Percentiles rank a stretch among this genome's conserved stretches.
phyloP scores from a whole-genome alignment of 2,329 filamentous ascomycete species.

The Aspergillus fructus region DNA sequence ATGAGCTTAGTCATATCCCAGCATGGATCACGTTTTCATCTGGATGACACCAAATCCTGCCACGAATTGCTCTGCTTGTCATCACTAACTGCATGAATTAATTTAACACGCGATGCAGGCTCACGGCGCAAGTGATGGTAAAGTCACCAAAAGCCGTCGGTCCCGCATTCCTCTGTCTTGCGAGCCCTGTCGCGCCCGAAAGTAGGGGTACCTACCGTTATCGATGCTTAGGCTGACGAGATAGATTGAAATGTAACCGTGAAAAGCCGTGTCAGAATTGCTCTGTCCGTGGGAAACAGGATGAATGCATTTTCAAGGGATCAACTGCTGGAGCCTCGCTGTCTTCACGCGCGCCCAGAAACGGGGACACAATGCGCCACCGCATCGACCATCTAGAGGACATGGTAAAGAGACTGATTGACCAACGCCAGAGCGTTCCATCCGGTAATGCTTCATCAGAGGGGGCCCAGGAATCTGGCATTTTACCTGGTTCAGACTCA shows the following conservation, averaged over 20 bases:
- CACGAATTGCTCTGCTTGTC: too few species aligned
- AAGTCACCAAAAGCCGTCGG: neutral
- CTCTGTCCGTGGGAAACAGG: neutral
- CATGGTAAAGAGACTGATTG: constrained; percentile 9
- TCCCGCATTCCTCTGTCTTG: constrained; percentile 11
- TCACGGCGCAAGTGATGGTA: neutral
- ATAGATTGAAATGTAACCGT: constrained; percentile 13
- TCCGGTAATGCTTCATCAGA: neutral
- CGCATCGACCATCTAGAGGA: constrained; percentile 11
- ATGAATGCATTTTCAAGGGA: neutral
- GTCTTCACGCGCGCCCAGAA: neutral
- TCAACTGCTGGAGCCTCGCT: neutral
- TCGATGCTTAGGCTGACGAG: neutral
- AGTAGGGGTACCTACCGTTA: neutral
- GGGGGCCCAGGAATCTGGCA: neutral
- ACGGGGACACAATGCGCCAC: constrained; percentile 1
- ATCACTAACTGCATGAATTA: too few species aligned
- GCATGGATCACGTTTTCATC: too few species aligned
- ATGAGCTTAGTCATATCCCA: too few species aligned
- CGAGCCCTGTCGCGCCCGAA: constrained; percentile 10
- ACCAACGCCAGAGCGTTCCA: neutral
- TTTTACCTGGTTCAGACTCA: neutral
- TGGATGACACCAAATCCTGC: too few species aligned
- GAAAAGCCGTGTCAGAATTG: constrained; percentile 12
- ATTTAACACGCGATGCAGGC: neutral